Conservation (phyloP, 2,329 filamentous ascomycete species). For the Calonectria pauciramosa region DNA sequence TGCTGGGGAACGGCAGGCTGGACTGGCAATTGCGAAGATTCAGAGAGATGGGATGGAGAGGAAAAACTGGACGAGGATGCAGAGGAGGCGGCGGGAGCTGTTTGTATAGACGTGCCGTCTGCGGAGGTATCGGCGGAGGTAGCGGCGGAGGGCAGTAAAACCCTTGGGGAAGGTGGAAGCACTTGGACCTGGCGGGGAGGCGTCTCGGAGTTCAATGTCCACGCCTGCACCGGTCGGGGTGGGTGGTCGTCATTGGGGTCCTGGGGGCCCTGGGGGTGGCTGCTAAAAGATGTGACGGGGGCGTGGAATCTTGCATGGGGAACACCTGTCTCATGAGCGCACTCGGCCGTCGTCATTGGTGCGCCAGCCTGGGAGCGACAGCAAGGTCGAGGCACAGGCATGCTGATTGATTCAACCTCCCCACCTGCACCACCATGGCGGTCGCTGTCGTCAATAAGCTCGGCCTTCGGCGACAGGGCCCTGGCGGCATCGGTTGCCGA, state of each 20-base stretch:
- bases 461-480: constrained; percentile 33
- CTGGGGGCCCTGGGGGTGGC: constrained; percentile 2
- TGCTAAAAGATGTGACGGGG: constrained; percentile 17
- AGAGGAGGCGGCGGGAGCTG: constrained; percentile 28
- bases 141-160: constrained; percentile 23
- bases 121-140: constrained; percentile 18
- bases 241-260: constrained; percentile 1
- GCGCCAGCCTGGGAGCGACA: constrained; percentile 37
- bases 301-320: constrained; percentile 29
- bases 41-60: constrained; percentile 28
- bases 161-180: constrained; percentile 23
- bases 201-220: constrained; percentile 27
- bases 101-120: constrained; percentile 23
- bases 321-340: constrained; percentile 39
- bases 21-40: constrained; percentile 13
- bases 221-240: background rate
- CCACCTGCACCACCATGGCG: constrained; percentile 14
- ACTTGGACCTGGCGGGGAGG: constrained; percentile 20
- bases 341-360: constrained; percentile 38
- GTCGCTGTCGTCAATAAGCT: constrained; percentile 25
- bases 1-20: constrained; percentile 28
- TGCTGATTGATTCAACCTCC: constrained; percentile 37
- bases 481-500: constrained; percentile 42
- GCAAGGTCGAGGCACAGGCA: constrained; percentile 33
- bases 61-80: background rate